These are phyloP conservation scores for Tulasnella sp. DNA, from an alignment of 768 basidiomycete species.

Conservation along the genomic window DNA sequence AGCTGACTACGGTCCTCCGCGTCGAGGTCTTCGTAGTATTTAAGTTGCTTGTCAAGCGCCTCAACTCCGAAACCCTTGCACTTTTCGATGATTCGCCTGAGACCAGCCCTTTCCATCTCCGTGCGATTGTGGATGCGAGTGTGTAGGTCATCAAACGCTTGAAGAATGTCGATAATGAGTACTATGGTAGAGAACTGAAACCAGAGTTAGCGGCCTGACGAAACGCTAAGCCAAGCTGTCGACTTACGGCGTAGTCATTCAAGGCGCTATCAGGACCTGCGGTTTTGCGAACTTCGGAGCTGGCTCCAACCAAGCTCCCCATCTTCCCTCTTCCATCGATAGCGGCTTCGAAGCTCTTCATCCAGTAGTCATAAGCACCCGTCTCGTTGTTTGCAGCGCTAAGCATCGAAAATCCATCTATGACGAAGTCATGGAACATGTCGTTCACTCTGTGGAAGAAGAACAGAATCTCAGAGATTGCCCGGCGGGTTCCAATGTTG, in stretches of 20 bases:
- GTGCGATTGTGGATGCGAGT: slow-evolving; percentile 80
- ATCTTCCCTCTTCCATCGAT: slow-evolving; percentile 85
- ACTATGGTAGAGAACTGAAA: slow-evolving; percentile 56
- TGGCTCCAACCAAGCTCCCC: slow-evolving; percentile 93
- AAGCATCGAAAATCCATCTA: slow-evolving; percentile 69
- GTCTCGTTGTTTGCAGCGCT: slow-evolving; percentile 61
- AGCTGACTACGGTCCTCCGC: slow-evolving; percentile 73
- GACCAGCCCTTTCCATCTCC: slow-evolving; percentile 85
- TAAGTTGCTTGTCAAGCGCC: slow-evolving; percentile 63
- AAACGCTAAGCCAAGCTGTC: not conserved
- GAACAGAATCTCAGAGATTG: slow-evolving; percentile 72
- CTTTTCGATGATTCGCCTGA: slow-evolving; percentile 66
- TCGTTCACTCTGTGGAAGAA: slow-evolving; percentile 67
- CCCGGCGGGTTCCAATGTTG: slow-evolving; percentile 70
- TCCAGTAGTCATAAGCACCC: slow-evolving; percentile 77
- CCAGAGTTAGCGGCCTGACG: slow-evolving; percentile 40
- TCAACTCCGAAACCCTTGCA: slow-evolving; percentile 63
- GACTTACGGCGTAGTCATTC: slow-evolving; percentile 80
- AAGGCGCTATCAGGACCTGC: slow-evolving; percentile 63
- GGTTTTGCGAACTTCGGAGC: slow-evolving; percentile 75
- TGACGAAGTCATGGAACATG: slow-evolving; percentile 60
- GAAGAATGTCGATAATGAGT: slow-evolving; percentile 66
- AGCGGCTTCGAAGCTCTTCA: slow-evolving; percentile 70
- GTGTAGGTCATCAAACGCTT: slow-evolving; percentile 69
- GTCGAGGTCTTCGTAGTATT: slow-evolving; percentile 55